Percentiles rank a stretch among this genome's conserved stretches.
Conservation (phyloP, 768 basidiomycete species). For the Boletus edulis region DNA sequence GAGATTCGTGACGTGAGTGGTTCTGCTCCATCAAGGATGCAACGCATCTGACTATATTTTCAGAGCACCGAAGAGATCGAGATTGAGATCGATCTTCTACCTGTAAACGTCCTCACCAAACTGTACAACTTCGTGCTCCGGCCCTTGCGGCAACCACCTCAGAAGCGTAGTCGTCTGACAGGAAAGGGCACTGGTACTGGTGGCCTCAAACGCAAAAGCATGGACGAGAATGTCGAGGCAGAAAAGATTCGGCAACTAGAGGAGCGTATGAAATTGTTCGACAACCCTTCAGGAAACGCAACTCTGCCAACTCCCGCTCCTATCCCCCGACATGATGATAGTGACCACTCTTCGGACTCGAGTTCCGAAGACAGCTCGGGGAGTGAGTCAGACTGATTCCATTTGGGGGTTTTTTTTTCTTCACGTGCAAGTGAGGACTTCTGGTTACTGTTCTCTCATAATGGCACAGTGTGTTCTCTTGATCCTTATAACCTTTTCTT, state of each 20-base stretch:
- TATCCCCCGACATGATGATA: constrained; percentile 42
- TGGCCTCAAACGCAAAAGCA: constrained; percentile 89
- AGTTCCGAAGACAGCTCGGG: constrained; percentile 81
- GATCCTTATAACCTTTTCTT: constrained; percentile 37
- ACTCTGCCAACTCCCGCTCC: constrained; percentile 34
- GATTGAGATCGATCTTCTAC: constrained; percentile 92
- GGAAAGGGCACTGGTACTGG: constrained; percentile 87
- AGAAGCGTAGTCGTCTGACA: constrained; percentile 54
- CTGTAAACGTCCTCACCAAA: constrained; percentile 82
- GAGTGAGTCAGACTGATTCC: constrained; percentile 73
- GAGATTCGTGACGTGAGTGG: constrained; percentile 86
- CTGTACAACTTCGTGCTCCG: constrained; percentile 95
- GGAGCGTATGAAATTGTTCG: constrained; percentile 82
- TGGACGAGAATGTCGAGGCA: constrained; percentile 96
- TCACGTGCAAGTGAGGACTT: constrained; percentile 23
- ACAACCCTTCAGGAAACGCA: constrained; percentile 48
- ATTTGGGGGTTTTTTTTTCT: constrained; percentile 9
- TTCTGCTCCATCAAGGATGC: constrained; percentile 6
- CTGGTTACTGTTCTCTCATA: constrained; percentile 27
- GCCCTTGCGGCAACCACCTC: constrained; percentile 65
- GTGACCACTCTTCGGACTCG: constrained; percentile 77
- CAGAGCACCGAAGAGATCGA: constrained; percentile 98
- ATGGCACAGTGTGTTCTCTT: constrained; percentile 28
- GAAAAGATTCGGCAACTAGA: constrained; percentile 93
- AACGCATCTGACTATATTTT: constrained; percentile 14